Base-by-base conservation (phyloP, 176 grass and related monocot genomes). In the Zizania latifolia region DNA sequence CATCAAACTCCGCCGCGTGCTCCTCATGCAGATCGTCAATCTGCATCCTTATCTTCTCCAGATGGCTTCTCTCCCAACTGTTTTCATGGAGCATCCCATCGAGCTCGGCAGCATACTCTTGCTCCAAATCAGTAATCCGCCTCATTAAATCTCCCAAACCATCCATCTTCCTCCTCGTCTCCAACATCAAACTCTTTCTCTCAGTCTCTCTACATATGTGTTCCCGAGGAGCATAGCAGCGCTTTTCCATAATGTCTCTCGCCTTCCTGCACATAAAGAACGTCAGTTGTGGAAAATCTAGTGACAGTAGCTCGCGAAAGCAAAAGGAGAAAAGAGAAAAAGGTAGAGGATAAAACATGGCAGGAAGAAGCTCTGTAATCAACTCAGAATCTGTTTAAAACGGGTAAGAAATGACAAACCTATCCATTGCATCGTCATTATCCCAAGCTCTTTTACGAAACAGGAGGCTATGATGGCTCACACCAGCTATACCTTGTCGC, bases 381-480 rank as follows among this genome's bases (percentile, higher is more conserved):
- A 19, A 51, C 21, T 51, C 16, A n/a, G n/a, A n/a, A 50, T 50
- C 19, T 50, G 45, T 50, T 50, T n/a, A 19, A 62, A 33, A 35
- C 44, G 53, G n/a, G 30, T 38, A 4, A 41, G 50, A 62, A 16
- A 33, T 19, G 9, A 32, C 45, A 32, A 19, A 90, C 88, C 83
- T 76, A n/a, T 76, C 45, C 39, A 57, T 32, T 76, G 70, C 75
- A 39, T 60, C 26, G 10, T 35, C 76, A 22, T 78, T 85, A 5
- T 28, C 66, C 34, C 88, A 82, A 71, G 54, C 82, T 30, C 78
- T 77, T 60, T 92, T 88, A 14, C 68, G 62, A 48, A 62, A 88
- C 23, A 88, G 46, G 75, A 92, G 72, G 65, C 56, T 88, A 38
- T 92, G 89, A 57, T 83, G 78, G 44, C 74, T 92, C 59, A 88